These are phyloP conservation scores for Penicillium sp. DNA, from an alignment of 2,329 filamentous ascomycete species.

Conservation along the genomic window DNA sequence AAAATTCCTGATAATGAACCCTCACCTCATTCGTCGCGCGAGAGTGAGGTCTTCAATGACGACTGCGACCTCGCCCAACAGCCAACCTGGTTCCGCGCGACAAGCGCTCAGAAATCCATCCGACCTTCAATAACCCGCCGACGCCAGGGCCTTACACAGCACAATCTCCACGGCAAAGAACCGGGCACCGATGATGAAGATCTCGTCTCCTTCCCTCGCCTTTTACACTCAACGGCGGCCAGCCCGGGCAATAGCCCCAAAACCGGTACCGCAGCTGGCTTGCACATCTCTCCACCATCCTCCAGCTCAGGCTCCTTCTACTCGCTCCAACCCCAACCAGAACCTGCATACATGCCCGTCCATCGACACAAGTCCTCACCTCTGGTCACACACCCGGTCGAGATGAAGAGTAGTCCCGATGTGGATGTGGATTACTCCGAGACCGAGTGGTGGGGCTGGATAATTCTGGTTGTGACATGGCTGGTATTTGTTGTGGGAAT, in stretches of 20 bases:
- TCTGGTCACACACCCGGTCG: conserved; percentile 36
- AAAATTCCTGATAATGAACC: conserved; percentile 9
- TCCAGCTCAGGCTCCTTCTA: conserved; percentile 67
- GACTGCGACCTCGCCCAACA: conserved; percentile 9
- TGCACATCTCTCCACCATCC: conserved; percentile 45
- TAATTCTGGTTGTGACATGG: conserved; percentile 88
- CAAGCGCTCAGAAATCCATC: conserved; percentile 16
- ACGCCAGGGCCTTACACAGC: conserved; percentile 48
- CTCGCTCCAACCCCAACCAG: conserved; percentile 40
- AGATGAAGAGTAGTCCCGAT: conserved; percentile 43
- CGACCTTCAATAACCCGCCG: conserved; percentile 30
- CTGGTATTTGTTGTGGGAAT: conserved; percentile 94
- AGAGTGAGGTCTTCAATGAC: conserved; percentile 16
- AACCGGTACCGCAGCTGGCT: conserved; percentile 18
- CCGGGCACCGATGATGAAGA: conserved; percentile 87
- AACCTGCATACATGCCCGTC: conserved; percentile 33
- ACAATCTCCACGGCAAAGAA: conserved; percentile 59
- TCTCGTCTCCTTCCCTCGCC: conserved; percentile 61
- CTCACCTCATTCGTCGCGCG: conserved; percentile 2
- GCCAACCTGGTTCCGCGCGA: conserved; percentile 20
- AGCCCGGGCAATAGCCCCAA: conserved; percentile 15
- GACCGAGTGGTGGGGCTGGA: conserved; percentile 98
- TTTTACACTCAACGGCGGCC: conserved; percentile 20
- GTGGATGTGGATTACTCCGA: conserved; percentile 80
- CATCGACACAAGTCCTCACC: conserved; percentile 40